Evolutionary conservation across 2,329 filamentous ascomycete genomes (phyloP), one percentile per base, ranked within the genome.

Genomic region (Cladobotryum protrusum): DNA sequence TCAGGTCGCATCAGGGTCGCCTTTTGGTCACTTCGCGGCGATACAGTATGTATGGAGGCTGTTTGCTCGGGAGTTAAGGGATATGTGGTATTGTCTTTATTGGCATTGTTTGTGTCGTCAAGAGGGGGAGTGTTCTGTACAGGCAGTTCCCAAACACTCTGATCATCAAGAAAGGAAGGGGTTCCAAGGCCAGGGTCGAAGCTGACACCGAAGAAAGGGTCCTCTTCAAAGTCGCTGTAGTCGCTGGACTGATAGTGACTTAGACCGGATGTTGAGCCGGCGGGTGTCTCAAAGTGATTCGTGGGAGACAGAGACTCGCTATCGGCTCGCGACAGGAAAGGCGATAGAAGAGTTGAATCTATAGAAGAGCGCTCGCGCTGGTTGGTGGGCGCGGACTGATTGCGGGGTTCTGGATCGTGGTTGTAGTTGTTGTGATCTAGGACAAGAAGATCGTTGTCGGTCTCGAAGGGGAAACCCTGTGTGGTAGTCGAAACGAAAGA

Each of bases 21-120:
- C 44, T 62, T 66, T 17, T 56, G 59, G 19, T 69, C 68, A 49
- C 60, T 65, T 29, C 61, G 62, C 3, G 73, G 72, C 3, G 75
- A 74, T 2, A 66, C 63, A n/a, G 70, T 68, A 53, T 74, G 67
- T 9, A 77, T 61, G 9, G 75, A 74, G 17, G 74, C 72, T 14
- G 75, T 78, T 52, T 72, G 72, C 45, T 75, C 72, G 20, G 77
- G 78, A 53, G 76, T 81, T 56, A 79, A 60, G 33, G 76, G 78
- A 54, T 72, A 73, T 29, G 57, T 51, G 29, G 59, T 54, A 47
- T 45, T 40, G 48, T 55, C 60, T 56, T 63, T 53, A 42, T 53
- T 55, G 43, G 45, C 24, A 33, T 56, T 49, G 50, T 52, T 45
- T 39, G 44, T 49, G 20, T 43, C 40, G 12, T 53, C 39, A 18